Percentiles rank a stretch among this genome's conserved stretches.
Conservation (phyloP, 306 rosid species). For the Cicer chorassanicum region DNA sequence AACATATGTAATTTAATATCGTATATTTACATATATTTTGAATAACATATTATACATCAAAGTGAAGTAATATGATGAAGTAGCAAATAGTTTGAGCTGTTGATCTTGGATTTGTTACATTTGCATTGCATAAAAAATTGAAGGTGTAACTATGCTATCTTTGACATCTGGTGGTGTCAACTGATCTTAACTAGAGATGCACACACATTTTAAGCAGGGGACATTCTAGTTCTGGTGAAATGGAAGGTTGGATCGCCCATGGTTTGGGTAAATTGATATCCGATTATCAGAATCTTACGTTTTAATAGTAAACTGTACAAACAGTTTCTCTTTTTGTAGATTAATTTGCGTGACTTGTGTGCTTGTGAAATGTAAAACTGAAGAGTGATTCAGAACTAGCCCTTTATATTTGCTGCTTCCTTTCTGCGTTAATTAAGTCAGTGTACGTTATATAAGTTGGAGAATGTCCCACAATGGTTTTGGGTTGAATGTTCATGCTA, state of each 20-base stretch:
- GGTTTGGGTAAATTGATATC: neutral
- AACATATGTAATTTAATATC: neutral
- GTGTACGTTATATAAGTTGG: neutral
- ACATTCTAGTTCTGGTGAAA: neutral
- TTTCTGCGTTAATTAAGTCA: neutral
- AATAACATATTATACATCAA: neutral
- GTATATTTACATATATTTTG: neutral
- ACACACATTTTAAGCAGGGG: neutral
- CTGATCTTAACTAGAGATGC: neutral
- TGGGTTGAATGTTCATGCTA: neutral
- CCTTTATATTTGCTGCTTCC: neutral
- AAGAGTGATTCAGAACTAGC: neutral
- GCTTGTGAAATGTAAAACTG: neutral
- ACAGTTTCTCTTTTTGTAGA: neutral
- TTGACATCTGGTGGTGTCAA: neutral
- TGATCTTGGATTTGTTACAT: neutral
- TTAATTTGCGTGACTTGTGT: neutral
- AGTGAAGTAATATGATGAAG: neutral
- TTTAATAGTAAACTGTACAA: neutral
- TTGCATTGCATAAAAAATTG: neutral
- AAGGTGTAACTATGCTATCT: conserved; percentile 4
- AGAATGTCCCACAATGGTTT: neutral
- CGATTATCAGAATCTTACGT: neutral
- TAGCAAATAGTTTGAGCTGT: neutral
- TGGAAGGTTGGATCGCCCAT: neutral